phyloP scores from a whole-genome alignment of 225 moss, liverwort and hornwort species.

The Bryoerythrophyllum caledonicum region DNA sequence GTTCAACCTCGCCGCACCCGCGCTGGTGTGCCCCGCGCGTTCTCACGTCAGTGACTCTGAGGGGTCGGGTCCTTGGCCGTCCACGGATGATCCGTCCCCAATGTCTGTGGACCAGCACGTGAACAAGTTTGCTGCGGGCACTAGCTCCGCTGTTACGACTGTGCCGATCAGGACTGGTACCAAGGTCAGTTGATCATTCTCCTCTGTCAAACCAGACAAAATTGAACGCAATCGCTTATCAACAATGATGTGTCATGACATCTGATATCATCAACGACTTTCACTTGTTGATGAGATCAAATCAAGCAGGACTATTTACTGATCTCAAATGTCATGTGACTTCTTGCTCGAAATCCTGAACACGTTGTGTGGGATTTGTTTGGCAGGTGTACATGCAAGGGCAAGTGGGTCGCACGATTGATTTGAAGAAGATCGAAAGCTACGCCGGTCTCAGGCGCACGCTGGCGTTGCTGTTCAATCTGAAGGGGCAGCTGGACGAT shows the following conservation, averaged over 20 bases:
- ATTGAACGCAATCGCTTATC: too few species aligned
- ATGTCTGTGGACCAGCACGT: conserved; percentile 23
- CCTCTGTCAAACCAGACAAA: not conserved
- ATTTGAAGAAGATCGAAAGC: conserved; percentile 51
- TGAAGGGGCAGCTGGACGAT: conserved; percentile 57
- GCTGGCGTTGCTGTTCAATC: conserved; percentile 45
- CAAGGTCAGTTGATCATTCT: conserved; percentile 48
- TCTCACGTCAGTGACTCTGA: conserved; percentile 39
- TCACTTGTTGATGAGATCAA: too few species aligned
- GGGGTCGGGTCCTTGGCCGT: conserved; percentile 33
- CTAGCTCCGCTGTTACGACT: conserved; percentile 23
- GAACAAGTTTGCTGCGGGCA: conserved; percentile 28
- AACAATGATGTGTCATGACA: too few species aligned
- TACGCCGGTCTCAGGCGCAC: conserved; percentile 39
- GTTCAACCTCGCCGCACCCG: conserved; percentile 45
- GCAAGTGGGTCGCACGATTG: conserved; percentile 53
- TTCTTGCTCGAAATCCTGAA: not conserved
- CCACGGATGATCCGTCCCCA: conserved; percentile 24
- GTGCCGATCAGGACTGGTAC: conserved; percentile 60
- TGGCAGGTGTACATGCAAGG: conserved; percentile 52
- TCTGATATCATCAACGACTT: too few species aligned
- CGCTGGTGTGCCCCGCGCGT: conserved; percentile 26
- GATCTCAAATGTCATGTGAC: not conserved
- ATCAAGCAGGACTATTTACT: not conserved
- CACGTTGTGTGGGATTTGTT: not conserved